Evolutionary conservation across 257 asterid species (phyloP).

Genomic region (Cordia subcordata): DNA sequence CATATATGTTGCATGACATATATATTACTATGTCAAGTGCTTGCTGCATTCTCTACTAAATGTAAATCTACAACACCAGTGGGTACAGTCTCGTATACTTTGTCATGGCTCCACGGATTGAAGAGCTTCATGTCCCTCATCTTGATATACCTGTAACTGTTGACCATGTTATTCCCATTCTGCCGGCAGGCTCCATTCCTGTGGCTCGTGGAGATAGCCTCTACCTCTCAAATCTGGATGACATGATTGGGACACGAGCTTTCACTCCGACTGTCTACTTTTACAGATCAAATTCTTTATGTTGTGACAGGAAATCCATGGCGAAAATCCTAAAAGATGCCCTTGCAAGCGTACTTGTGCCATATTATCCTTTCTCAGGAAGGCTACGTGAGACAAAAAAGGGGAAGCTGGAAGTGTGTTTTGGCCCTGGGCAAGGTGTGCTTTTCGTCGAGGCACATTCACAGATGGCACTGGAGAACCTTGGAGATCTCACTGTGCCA

Average conservation of each 20-base stretch:
- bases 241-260: slow-evolving; percentile 75
- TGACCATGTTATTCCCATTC: slow-evolving; percentile 35
- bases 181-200: slow-evolving; percentile 30
- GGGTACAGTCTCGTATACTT: slow-evolving; percentile 5
- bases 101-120: slow-evolving; percentile 51
- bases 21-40: not conserved
- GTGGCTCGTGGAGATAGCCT: slow-evolving; percentile 35
- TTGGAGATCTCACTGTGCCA: slow-evolving; percentile 68
- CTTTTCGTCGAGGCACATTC: slow-evolving; percentile 70
- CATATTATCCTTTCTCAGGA: slow-evolving; percentile 84
- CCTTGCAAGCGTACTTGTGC: slow-evolving; percentile 53
- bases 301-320: slow-evolving; percentile 14
- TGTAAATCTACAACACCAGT: slow-evolving; percentile 11
- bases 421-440: slow-evolving; percentile 64
- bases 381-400: slow-evolving; percentile 53
- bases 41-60: slow-evolving; percentile 3
- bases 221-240: slow-evolving; percentile 91
- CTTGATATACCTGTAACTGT: slow-evolving; percentile 55
- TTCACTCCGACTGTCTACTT: slow-evolving; percentile 85
- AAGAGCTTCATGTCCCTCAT: slow-evolving; percentile 69
- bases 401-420: slow-evolving; percentile 73
- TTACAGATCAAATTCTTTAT: slow-evolving; percentile 24
- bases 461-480: slow-evolving; percentile 37
- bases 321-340: slow-evolving; percentile 47
- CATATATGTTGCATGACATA: slow-evolving; percentile 16